Evolutionary conservation across 495 filamentous ascomycete genomes (phyloP), one percentile per base, ranked within the genome.

Genomic region (Xylaria sp.): DNA sequence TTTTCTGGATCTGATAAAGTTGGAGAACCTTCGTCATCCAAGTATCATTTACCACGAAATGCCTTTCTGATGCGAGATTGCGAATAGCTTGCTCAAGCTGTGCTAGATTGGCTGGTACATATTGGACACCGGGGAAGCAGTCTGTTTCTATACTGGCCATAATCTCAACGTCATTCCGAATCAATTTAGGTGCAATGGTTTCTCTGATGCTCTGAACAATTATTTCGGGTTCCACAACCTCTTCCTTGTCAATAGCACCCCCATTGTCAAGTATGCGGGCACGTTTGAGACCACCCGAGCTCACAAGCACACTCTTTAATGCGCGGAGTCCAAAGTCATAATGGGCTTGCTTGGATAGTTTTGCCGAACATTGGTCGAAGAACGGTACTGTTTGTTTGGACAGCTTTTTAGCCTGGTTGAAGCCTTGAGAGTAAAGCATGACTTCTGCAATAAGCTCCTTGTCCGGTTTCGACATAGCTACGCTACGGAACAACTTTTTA

Each of bases 361-460:
- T 85, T 31, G 85, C 85, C 12, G 92, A 81, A 82, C 97, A 99
- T 72, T 89, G 89, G 76, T 99, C 96, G 81, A 99, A 98, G 86
- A 99, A 98, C 0, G 96, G 97, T 55, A 99, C 96, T 1, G 93
- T 97, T 61, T 97, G 93, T 79, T 93, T 95, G 6, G 96, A 97
- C 19, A 99, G 84, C 69, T 90, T 85, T 81, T 98, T 98, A 37
- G 96, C 96, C 78, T 97, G 92, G 76, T 92, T 94, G 86, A 99
- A 99, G 72, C 96, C 96, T 84, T 99, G 96, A 6, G 96, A 99
- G 84, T 97, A 99, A 26, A 99, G 90, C 96, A 98, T 99, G 68
- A 99, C 96, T 84, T 99, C 96, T 21, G 96, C 92, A 81, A 99
- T 99, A 72, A 98, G 92, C 79, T 99, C 96, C 81, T 99, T 99